A percentile compares a stretch with the other conserved stretches of the same genome.
phyloP scores from a whole-genome alignment of 257 asterid species.

The Penstemon newberryi region DNA sequence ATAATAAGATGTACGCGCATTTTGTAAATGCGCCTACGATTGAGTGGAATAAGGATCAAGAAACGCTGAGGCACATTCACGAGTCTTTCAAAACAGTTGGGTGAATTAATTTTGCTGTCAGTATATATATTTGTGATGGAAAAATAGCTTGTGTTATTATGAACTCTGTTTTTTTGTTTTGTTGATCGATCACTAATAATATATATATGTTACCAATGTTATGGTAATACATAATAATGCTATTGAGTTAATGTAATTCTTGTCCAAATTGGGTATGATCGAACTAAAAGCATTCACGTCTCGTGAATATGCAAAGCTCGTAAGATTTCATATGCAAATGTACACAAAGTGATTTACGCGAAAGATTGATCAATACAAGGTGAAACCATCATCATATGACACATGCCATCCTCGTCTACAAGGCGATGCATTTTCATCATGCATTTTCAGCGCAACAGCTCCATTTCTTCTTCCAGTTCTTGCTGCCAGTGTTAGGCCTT shows the following conservation, averaged over 20 bases:
- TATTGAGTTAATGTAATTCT: too few relatives aligned
- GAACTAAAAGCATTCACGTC: too few relatives aligned
- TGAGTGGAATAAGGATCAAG: conserved; percentile 81
- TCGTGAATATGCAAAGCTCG: too few relatives aligned
- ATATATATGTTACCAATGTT: too few relatives aligned
- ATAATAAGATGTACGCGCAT: conserved; percentile 87
- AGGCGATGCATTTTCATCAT: conserved; percentile 53
- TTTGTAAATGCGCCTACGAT: conserved; percentile 84
- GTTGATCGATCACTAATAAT: too few relatives aligned
- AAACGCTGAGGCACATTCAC: conserved; percentile 71
- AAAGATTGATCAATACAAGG: conserved; percentile 33
- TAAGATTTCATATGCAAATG: too few relatives aligned
- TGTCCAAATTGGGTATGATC: too few relatives aligned
- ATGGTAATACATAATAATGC: too few relatives aligned
- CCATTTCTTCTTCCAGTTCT: conserved; percentile 71
- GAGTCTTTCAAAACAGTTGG: conserved; percentile 82
- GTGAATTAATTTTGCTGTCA: conserved; percentile 14
- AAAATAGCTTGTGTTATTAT: too few relatives aligned
- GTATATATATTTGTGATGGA: too few relatives aligned
- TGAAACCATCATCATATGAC: conserved; percentile 61
- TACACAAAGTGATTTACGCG: too few relatives aligned
- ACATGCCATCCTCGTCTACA: conserved; percentile 60
- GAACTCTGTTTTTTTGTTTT: too few relatives aligned
- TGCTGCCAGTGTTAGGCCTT: conserved; percentile 57
- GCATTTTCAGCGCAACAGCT: conserved; percentile 75